Conservation (phyloP, 768 basidiomycete genomes). For the Phlegmacium glaucopus region DNA sequence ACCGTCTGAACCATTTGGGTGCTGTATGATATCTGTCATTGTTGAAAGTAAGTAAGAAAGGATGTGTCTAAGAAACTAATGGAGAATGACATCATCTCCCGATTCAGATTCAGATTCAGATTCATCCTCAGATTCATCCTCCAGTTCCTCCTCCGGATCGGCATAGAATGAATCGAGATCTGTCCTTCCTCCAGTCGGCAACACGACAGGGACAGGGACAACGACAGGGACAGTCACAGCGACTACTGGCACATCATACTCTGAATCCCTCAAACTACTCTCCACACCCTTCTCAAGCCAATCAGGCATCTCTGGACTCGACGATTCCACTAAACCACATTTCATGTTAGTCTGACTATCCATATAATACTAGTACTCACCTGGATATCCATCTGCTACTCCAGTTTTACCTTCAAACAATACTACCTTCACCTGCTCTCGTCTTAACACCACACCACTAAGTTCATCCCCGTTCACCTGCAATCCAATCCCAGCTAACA, state of each 20-base stretch:
- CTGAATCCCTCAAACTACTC: constrained; percentile 64
- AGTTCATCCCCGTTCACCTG: constrained; percentile 33
- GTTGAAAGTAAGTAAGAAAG: constrained; percentile 14
- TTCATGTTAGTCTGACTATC: not conserved
- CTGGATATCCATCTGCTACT: constrained; percentile 37
- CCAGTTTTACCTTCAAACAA: constrained; percentile 73
- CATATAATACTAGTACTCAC: constrained; percentile 16
- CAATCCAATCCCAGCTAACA: constrained; percentile 54
- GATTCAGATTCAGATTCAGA: constrained; percentile 22
- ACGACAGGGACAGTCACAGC: constrained; percentile 34
- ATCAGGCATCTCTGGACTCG: constrained; percentile 76
- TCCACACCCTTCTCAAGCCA: constrained; percentile 90
- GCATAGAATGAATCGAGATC: constrained; percentile 80
- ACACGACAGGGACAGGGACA: constrained; percentile 52
- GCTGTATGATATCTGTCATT: constrained; percentile 7
- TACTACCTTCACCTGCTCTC: constrained; percentile 79
- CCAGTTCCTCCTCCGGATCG: constrained; percentile 34
- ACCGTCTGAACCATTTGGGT: constrained; percentile 24
- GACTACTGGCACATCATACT: constrained; percentile 44
- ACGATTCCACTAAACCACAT: constrained; percentile 54
- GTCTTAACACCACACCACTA: constrained; percentile 73
- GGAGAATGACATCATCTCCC: constrained; percentile 11
- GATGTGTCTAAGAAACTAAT: constrained; percentile 1
- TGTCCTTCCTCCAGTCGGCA: constrained; percentile 44
- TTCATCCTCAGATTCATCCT: constrained; percentile 26